Conservation (phyloP, 106 monocot genomes). For the Platanthera guangdongensis region DNA sequence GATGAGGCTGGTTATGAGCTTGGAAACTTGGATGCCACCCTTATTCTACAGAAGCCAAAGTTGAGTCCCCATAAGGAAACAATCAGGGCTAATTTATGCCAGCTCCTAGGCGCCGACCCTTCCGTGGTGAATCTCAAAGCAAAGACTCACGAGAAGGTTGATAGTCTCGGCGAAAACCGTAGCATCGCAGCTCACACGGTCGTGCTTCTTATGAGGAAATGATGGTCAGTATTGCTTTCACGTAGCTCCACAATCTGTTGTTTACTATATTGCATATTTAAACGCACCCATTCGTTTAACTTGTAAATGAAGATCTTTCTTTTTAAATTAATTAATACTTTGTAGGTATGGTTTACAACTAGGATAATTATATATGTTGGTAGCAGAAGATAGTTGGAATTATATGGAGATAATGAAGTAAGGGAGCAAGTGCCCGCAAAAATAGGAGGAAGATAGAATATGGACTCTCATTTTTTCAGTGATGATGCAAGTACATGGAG, state of each 20-base stretch:
- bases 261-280: neutral
- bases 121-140: conserved; percentile 89
- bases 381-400: no score
- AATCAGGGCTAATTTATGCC: conserved; percentile 71
- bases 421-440: no score
- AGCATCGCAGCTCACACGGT: conserved; percentile 94
- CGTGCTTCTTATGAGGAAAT: conserved; percentile 81
- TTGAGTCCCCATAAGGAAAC: conserved; percentile 90
- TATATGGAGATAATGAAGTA: no score
- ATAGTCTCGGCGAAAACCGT: conserved; percentile 93
- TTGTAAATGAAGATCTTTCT: neutral
- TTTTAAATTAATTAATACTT: no score
- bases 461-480: no score
- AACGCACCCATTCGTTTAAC: neutral
- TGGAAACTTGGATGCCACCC: conserved; percentile 90
- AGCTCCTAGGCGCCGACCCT: conserved; percentile 66
- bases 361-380: no score
- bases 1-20: conserved; percentile 89
- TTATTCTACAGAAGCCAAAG: conserved; percentile 89
- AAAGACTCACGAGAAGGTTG: conserved; percentile 95
- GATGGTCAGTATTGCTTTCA: neutral
- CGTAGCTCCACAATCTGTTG: neutral
- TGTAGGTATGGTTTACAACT: no score
- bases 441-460: no score
- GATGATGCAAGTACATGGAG: no score